Evolutionary conservation across 805 yeast species (phyloP).

Genomic region (Saccharomycopsis fibuligera): DNA sequence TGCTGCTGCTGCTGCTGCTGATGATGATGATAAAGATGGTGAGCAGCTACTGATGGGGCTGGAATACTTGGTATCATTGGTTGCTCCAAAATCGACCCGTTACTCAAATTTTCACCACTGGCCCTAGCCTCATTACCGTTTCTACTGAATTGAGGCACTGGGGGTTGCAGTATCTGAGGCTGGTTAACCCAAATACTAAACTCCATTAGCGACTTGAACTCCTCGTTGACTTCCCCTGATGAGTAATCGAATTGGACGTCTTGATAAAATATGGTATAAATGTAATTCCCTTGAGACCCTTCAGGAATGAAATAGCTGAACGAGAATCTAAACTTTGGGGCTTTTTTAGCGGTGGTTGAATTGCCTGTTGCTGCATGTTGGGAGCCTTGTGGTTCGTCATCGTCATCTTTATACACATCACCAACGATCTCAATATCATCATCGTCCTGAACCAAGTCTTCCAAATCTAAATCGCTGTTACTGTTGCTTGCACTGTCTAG

Average conservation of each 20-base stretch:
- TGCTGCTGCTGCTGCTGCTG: too few species aligned
- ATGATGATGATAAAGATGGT: too few species aligned
- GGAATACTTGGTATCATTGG: too few species aligned
- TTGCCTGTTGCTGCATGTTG: background rate
- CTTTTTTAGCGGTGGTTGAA: background rate
- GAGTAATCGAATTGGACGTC: constrained; percentile 1
- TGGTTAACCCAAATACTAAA: constrained; percentile 10
- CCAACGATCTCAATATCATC: constrained; percentile 17
- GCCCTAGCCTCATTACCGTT: too few species aligned
- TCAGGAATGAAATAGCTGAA: constrained; percentile 15
- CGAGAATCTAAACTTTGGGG: constrained; percentile 17
- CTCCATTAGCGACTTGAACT: constrained; percentile 8
- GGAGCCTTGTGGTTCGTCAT: background rate
- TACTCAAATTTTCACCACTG: too few species aligned
- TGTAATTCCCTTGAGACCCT: constrained; percentile 11
- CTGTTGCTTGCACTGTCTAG: background rate
- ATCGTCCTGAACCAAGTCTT: constrained; percentile 6
- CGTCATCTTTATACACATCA: constrained; percentile 20
- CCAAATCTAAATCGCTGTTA: background rate
- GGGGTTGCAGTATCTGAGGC: background rate
- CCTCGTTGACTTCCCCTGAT: background rate
- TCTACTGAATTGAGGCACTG: background rate
- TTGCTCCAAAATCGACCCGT: too few species aligned
- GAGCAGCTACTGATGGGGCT: too few species aligned
- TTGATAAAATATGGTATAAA: constrained; percentile 13